phyloP scores from a whole-genome alignment of 2,329 filamentous ascomycete genomes.

The Cytospora piceae region DNA sequence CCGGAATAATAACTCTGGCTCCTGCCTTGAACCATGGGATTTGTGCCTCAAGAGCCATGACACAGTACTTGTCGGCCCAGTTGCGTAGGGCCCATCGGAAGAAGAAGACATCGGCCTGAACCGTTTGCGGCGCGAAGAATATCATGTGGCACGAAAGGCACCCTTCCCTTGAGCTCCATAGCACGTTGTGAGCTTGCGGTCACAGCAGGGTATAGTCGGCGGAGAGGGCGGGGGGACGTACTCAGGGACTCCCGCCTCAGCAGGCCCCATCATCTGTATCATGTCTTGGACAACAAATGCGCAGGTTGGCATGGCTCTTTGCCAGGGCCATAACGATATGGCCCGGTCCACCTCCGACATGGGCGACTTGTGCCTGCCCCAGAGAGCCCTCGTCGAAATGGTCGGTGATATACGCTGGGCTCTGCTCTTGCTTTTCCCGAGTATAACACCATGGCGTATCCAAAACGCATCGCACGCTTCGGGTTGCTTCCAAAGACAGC shows the following conservation, averaged over 20 bases:
- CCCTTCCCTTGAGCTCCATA: slow-evolving; percentile 32
- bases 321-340: slow-evolving; percentile 33
- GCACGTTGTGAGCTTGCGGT: too few species aligned
- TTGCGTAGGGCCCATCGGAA: slow-evolving; percentile 34
- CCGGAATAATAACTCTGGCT: slow-evolving; percentile 35
- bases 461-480: slow-evolving; percentile 29
- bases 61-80: slow-evolving; percentile 34
- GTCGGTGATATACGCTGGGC: slow-evolving; percentile 26
- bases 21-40: slow-evolving; percentile 34
- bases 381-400: slow-evolving; percentile 36
- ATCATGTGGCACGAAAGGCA: slow-evolving; percentile 34
- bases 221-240: not conserved
- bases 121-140: slow-evolving; percentile 34
- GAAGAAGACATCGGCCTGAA: slow-evolving; percentile 34
- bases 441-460: slow-evolving; percentile 26
- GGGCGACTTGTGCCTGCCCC: slow-evolving; percentile 30
- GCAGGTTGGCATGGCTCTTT: slow-evolving; percentile 30
- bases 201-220: too few species aligned
- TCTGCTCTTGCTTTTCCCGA: slow-evolving; percentile 31
- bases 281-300: slow-evolving; percentile 35
- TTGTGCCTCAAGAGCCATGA: slow-evolving; percentile 34
- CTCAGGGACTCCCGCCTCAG: slow-evolving; percentile 20
- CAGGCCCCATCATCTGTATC: slow-evolving; percentile 31
- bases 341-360: slow-evolving; percentile 34
- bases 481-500: slow-evolving; percentile 27